These are phyloP conservation scores for Leptographium wingfieldii DNA, from an alignment of 2,329 filamentous ascomycete species.

Conservation along the genomic window DNA sequence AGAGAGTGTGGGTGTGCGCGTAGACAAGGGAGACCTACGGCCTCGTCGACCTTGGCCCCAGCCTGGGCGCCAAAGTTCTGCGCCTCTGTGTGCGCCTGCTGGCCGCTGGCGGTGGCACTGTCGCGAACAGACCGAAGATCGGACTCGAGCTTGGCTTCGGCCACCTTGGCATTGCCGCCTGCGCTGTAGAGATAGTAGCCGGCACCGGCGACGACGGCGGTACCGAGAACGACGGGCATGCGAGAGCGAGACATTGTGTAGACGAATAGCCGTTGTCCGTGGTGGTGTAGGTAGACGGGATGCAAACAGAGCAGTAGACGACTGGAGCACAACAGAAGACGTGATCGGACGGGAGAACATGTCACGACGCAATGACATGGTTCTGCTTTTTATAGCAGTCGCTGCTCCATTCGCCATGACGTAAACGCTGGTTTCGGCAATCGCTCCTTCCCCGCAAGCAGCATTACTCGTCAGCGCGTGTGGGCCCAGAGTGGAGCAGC, in stretches of 20 bases:
- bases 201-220: constrained; percentile 51
- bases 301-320: no score
- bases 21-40: constrained; percentile 30
- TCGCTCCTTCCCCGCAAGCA: neutral
- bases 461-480: neutral
- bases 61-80: constrained; percentile 48
- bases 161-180: constrained; percentile 67
- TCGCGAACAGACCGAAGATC: constrained; percentile 60
- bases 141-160: constrained; percentile 78
- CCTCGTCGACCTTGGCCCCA: constrained; percentile 54
- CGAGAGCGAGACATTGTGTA: constrained; percentile 33
- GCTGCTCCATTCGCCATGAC: neutral
- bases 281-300: neutral
- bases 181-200: constrained; percentile 89
- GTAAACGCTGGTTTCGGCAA: neutral
- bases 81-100: constrained; percentile 53
- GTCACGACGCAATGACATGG: neutral
- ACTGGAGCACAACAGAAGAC: neutral
- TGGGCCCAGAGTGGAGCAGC: neutral
- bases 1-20: no score
- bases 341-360: no score
- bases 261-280: neutral
- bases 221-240: constrained; percentile 40
- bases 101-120: constrained; percentile 51
- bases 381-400: neutral